Base-by-base conservation (phyloP, 257 asterid species). In the Cruciata laevipes region DNA sequence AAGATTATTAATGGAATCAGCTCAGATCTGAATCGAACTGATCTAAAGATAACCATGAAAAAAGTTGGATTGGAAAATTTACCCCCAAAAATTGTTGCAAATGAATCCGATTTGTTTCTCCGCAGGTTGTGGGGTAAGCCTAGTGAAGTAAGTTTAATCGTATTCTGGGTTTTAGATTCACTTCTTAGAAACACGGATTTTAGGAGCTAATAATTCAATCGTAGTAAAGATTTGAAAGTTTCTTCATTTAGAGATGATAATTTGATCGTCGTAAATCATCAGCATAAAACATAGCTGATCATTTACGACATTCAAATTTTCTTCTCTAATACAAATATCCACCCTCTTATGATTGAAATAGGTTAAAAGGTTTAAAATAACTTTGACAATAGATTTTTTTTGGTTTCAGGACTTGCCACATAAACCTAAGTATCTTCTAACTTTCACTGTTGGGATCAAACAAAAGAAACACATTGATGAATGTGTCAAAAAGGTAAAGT, bases 61-160 rank as follows among this genome's bases (percentile, higher is more conserved):
- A 69, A 96, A 95, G 0, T 83, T 68, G 83, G 96, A 95, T 30
- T 95, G 58, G 96, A 91, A 73, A 78, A 81, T 73, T 77, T 89
- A 81, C 94, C 95, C 49, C 89, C 96, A 6, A 77, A 61, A 40
- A 81, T 93, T 21, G 76, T 90, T 70, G 90, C 72, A 51, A 77
- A 91, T 56, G 87, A 86, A 71, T 86, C 97, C 12, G 96, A 93
- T 63, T 76, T 80, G n/a, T 80, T 76, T 73, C 84, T 76, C 58
- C 87, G 94, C 56, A 80, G 95, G 75, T 81, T 93, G 66, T 88
- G 95, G 95, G 97, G 97, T 14, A 67, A 71, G 51, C 97, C 99
- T 7, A 83, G 76, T 32, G 95, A 93, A 80, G 97, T 87, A 78
- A 77, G 85, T 64, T 64, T 53, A 53, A n/a, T 9, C 20, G 11